Percentiles rank a stretch among this genome's conserved stretches.
phyloP scores from a whole-genome alignment of 257 asterid species.

The Buddleja alternifolia region DNA sequence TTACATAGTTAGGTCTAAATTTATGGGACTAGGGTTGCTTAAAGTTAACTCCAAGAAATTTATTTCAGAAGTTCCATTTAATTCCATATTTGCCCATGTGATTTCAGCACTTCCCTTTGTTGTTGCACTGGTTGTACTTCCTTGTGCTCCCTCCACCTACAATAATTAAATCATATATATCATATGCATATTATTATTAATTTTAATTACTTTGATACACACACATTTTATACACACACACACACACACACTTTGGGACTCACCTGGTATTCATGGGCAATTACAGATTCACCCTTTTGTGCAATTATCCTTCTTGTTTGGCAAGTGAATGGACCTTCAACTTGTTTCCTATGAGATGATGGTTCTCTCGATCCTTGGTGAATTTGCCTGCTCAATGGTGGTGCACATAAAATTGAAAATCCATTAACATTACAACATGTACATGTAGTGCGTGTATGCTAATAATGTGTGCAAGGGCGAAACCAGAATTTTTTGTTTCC shows the following conservation, averaged over 20 bases:
- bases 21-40: not conserved
- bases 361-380: conserved; percentile 23
- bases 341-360: conserved; percentile 10
- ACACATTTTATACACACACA: too few species aligned
- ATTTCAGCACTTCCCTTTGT: conserved; percentile 13
- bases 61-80: not conserved
- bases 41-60: conserved; percentile 4
- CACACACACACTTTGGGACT: not conserved
- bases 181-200: not conserved
- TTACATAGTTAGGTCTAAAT: conserved; percentile 34
- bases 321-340: not conserved
- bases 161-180: not conserved
- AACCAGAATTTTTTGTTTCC: too few species aligned
- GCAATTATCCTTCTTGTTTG: conserved; percentile 22
- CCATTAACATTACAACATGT: too few species aligned
- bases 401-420: too few species aligned
- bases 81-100: not conserved
- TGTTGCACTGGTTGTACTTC: conserved; percentile 12
- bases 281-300: conserved; percentile 16
- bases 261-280: conserved; percentile 29
- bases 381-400: conserved; percentile 25
- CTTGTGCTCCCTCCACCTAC: conserved; percentile 18
- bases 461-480: too few species aligned
- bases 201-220: not conserved
- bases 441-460: too few species aligned